These are phyloP conservation scores for Acacia acuminata DNA, from an alignment of 306 rosid species.

Conservation along the genomic window DNA sequence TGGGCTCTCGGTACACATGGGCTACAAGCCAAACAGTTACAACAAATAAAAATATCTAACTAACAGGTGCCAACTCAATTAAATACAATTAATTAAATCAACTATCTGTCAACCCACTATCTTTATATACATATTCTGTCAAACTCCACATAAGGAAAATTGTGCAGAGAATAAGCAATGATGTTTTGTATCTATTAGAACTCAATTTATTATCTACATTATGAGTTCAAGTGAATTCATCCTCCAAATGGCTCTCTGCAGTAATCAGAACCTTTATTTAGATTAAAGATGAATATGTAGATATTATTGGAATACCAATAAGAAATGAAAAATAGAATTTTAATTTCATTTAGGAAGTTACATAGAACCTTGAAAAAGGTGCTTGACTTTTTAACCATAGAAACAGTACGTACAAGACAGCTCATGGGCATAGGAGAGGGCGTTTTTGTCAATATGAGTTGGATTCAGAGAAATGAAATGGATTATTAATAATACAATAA, in stretches of 20 bases:
- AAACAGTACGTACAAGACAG: neutral
- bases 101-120: too few species aligned
- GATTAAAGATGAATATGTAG: neutral
- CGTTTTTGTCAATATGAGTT: neutral
- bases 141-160: neutral
- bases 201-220: neutral
- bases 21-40: too few species aligned
- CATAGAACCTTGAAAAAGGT: neutral
- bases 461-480: neutral
- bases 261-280: neutral
- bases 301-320: neutral
- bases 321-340: neutral
- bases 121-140: too few species aligned
- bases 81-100: too few species aligned
- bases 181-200: neutral
- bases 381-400: neutral
- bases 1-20: too few species aligned
- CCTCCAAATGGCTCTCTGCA: neutral
- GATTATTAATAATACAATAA: too few species aligned
- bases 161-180: neutral
- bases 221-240: neutral
- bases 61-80: too few species aligned
- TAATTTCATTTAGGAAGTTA: neutral
- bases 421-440: too few species aligned
- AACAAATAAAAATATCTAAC: too few species aligned